Base-by-base conservation (phyloP, 192 early-diverging fungal genomes). In the Mortierella hygrophila region DNA sequence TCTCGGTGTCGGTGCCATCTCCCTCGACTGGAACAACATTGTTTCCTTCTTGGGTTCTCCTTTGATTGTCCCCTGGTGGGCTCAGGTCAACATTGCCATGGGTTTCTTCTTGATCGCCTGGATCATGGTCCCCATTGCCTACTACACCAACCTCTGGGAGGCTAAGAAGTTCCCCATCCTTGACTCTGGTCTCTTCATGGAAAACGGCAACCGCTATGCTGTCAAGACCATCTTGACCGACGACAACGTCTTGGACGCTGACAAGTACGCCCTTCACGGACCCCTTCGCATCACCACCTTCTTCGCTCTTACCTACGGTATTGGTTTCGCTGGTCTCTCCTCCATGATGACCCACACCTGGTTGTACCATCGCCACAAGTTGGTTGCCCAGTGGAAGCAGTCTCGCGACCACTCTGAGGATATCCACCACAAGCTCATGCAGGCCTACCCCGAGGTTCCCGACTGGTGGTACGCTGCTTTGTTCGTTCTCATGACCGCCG, bases 381-480 rank as follows among this genome's bases (percentile, higher is more conserved):
- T 94, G 69, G 71, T 82, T 57, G 72, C 57, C 26, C 89, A 90
- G 71, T 83, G 83, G 73, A 80, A 74, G 52, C 70, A 46, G 6
- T 70, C 80, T 57, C 90, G 87, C 70, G 70, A 65, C 16, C 73
- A 85, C 20, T 74, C 81, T 70, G 83, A 88, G 49, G 78, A 80
- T 72, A 90, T 94, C 18, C 95, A 96, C 86, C 87, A 82, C 76
- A 85, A 90, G 79, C 78, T 96, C 15, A 96, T 96, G 94, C 88
- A 88, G n/a, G 84, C 88, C 18, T 92, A 92, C 79, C 70, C 77
- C 42, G 91, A 91, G 44, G 89, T 92, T 18, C 91, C 91, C 13
- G 74, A 88, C 46, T 90, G 79, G 86, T 90, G 89, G 91, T 92
- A 92, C 72, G 60, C 72, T 6, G 49, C 49, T 21, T 52, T 92